A percentile compares a stretch with the other conserved stretches of the same genome.
Evolutionary conservation across 2,329 filamentous ascomycete genomes (phyloP).

Genomic region (Coniosporium tulheliwenetii): DNA sequence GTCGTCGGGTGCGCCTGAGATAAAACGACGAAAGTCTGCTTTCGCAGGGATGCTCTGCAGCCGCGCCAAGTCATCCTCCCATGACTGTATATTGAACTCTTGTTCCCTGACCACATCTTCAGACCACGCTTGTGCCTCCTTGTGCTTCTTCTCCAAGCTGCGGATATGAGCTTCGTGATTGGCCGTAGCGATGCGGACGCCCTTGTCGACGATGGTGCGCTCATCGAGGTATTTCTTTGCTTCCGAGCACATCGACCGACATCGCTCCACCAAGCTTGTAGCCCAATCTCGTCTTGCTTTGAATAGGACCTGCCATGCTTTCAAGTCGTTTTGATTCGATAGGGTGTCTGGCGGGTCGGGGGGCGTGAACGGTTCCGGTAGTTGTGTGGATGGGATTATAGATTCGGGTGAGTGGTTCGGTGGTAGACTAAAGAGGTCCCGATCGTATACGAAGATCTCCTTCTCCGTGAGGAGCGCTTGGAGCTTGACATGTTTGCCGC

Average conservation of each 20-base stretch:
- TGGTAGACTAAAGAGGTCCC: constrained; percentile 28
- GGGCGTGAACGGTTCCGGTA: constrained; percentile 45
- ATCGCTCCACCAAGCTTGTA: constrained; percentile 51
- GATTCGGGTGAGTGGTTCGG: constrained; percentile 18
- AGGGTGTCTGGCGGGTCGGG: constrained; percentile 61
- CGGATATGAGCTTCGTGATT: constrained; percentile 68
- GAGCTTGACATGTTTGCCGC: constrained; percentile 70
- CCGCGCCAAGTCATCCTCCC: constrained; percentile 53
- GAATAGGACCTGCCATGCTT: constrained; percentile 82
- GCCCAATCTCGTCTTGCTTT: constrained; percentile 71
- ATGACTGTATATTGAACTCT: constrained; percentile 43
- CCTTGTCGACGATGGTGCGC: constrained; percentile 37
- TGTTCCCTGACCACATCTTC: constrained; percentile 53
- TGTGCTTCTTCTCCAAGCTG: constrained; percentile 54
- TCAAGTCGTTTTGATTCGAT: constrained; percentile 60
- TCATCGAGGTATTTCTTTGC: constrained; percentile 54
- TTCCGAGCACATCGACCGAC: constrained; percentile 45
- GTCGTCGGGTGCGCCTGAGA: constrained; percentile 8
- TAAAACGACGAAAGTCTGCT: constrained; percentile 42
- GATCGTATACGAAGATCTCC: constrained; percentile 87
- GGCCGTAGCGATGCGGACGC: constrained; percentile 62
- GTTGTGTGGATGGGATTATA: constrained; percentile 26
- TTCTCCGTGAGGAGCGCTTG: constrained; percentile 72
- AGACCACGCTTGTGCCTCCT: constrained; percentile 56
- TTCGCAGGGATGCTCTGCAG: constrained; percentile 50